Evolutionary conservation across 2,329 filamentous ascomycete species (phyloP), one percentile per base, ranked within the genome.

Genomic region (Chalaropsis ovoidea): DNA sequence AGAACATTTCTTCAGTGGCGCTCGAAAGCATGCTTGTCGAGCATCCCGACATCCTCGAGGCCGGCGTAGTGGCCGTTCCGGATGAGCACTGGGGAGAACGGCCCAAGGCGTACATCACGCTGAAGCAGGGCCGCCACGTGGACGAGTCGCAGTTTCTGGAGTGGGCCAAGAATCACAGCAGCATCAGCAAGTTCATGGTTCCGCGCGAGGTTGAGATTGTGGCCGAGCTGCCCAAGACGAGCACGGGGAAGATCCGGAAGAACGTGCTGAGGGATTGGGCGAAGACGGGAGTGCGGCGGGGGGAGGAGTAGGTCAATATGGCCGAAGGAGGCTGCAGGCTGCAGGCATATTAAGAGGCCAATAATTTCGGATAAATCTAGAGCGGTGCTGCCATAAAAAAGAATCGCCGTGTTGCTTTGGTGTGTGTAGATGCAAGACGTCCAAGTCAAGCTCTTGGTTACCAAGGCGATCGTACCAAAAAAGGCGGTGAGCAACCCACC

Each of bases 171-270:
- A 79, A 87, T 69, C 82, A 89, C 71, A 89, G 87, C 72, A 80
- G 80, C 35, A 96, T 99, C 70, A 92, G 88, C 76, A 85, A 86
- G 69, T 99, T 96, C 73, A 97, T 97, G 94, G 86, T 88, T 15
- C 85, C 84, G 31, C 75, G 81, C 49, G 85, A 87, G 72, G 82
- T 86, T 0, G 89, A 95, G 74, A 79, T 97, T 54, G 84, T 99
- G n/a, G 70, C 78, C 5, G 92, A 96, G 75, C 78, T 99, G 69
- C 94, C 94, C 10, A 99, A 99, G 82, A 99, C 94, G 35, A 94
- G 89, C 75, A 99, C 94, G 0, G 94, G 94, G 2, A 99, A 99
- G 81, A 82, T 97, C 68, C 87, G 90, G 82, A 99, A 99, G 84
- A 97, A 96, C 72, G 84, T 95, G 6, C 75, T 99, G 65, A 79